Conservation (phyloP, 164 flowering plant species). For the Magnolia sinica region DNA sequence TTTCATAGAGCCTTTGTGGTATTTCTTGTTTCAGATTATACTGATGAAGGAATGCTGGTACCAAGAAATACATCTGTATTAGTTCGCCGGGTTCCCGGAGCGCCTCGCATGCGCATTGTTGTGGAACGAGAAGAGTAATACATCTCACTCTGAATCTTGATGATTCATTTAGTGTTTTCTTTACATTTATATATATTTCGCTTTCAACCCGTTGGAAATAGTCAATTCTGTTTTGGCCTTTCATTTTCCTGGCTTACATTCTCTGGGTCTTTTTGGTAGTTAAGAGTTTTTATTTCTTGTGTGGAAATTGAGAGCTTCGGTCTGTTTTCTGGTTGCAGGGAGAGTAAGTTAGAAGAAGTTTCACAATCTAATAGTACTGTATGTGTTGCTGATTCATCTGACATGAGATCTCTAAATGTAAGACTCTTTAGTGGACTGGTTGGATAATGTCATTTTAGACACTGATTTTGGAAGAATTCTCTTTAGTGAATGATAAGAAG, state of each 20-base stretch:
- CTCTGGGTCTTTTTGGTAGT: neutral
- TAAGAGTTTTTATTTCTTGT: neutral
- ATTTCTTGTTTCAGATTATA: slow-evolving; percentile 87
- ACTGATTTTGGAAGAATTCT: neutral
- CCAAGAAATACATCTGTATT: slow-evolving; percentile 92
- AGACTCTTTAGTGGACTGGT: neutral
- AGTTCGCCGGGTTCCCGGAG: slow-evolving; percentile 90
- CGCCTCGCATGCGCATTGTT: slow-evolving; percentile 84
- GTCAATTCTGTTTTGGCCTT: neutral
- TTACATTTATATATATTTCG: neutral
- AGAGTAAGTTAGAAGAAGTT: slow-evolving; percentile 36
- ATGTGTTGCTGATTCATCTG: slow-evolving; percentile 45
- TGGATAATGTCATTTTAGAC: neutral
- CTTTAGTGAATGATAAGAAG: neutral
- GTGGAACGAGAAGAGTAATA: slow-evolving; percentile 67
- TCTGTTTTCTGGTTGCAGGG: slow-evolving; percentile 42
- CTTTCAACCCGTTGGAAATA: neutral
- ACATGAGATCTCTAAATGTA: slow-evolving; percentile 49
- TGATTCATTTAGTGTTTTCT: neutral
- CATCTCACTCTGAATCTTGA: slow-evolving; percentile 25
- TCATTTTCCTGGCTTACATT: neutral
- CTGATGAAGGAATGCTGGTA: slow-evolving; percentile 79
- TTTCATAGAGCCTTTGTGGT: slow-evolving; percentile 35
- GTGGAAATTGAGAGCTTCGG: neutral
- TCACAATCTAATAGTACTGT: slow-evolving; percentile 41